Evolutionary conservation across 805 yeast genomes (phyloP).

Genomic region (Hanseniaspora pseudoguilliermondii): DNA sequence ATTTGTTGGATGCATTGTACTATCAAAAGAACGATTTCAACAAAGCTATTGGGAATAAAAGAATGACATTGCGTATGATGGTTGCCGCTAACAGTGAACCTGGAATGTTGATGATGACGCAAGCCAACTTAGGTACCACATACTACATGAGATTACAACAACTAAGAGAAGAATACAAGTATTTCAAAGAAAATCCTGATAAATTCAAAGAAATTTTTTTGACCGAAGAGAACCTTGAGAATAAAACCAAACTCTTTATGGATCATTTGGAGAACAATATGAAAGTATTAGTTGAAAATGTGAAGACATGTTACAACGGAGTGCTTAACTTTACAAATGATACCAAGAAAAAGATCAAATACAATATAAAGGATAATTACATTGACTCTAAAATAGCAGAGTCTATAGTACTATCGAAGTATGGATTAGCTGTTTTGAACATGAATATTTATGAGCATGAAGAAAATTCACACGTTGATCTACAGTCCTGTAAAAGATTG

Average conservation of each 20-base stretch:
- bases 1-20: conserved; percentile 58
- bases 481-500: conserved; percentile 44
- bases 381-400: conserved; percentile 40
- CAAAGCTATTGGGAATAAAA: conserved; percentile 47
- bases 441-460: conserved; percentile 32
- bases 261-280: conserved; percentile 20
- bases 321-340: conserved; percentile 33
- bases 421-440: conserved; percentile 71
- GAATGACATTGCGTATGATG: conserved; percentile 60
- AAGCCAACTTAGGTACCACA: conserved; percentile 58
- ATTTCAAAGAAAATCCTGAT: conserved; percentile 22
- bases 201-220: conserved; percentile 17
- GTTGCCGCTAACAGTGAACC: conserved; percentile 55
- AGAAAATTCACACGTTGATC: conserved; percentile 27
- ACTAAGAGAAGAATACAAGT: conserved; percentile 37
- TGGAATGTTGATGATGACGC: conserved; percentile 49
- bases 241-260: conserved; percentile 17
- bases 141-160: conserved; percentile 56
- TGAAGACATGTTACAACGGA: conserved; percentile 32
- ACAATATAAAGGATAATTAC: conserved; percentile 24
- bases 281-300: conserved; percentile 23
- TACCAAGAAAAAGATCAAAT: conserved; percentile 23
- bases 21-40: conserved; percentile 55
- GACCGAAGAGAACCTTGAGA: conserved; percentile 21
- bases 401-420: conserved; percentile 66